Evolutionary conservation across 495 filamentous ascomycete genomes (phyloP).

Genomic region (Neurospora tetraspora): DNA sequence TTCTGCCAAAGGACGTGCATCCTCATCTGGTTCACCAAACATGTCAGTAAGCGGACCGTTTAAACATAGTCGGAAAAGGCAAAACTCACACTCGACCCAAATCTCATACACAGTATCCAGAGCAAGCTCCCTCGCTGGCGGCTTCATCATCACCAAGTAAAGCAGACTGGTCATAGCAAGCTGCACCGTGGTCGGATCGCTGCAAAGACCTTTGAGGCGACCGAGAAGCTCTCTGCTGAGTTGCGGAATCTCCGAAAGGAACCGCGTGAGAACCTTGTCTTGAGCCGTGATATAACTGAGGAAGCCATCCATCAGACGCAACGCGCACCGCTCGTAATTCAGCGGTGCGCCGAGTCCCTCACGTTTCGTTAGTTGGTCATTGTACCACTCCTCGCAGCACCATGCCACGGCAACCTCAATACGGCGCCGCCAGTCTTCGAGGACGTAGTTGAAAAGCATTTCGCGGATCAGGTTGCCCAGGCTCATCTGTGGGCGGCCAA

Average conservation of each 20-base stretch:
- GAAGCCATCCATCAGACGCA: conserved; percentile 77
- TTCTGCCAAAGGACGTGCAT: conserved; percentile 41
- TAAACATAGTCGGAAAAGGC: background rate
- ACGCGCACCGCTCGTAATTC: conserved; percentile 72
- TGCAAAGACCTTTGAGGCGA: conserved; percentile 68
- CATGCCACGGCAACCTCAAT: conserved; percentile 82
- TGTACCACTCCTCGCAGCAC: conserved; percentile 98
- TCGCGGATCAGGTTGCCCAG: conserved; percentile 67
- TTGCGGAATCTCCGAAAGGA: conserved; percentile 84
- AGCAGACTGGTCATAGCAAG: conserved; percentile 40
- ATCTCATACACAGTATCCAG: conserved; percentile 78
- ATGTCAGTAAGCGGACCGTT: conserved; percentile 8
- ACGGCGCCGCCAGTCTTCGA: conserved; percentile 81
- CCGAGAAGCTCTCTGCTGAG: conserved; percentile 59
- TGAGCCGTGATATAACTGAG: conserved; percentile 74
- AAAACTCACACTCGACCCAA: conserved; percentile 63
- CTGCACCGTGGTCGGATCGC: conserved; percentile 65
- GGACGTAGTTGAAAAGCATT: conserved; percentile 66
- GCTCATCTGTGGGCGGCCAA: conserved; percentile 18
- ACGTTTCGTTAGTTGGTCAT: conserved; percentile 57
- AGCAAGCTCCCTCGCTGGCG: conserved; percentile 70
- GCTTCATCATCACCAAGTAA: conserved; percentile 78
- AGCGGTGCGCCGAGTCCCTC: conserved; percentile 33
- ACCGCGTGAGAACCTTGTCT: conserved; percentile 81
- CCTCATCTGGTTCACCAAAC: conserved; percentile 24